Percentiles rank a stretch among this genome's conserved stretches.
Evolutionary conservation across 148 eudicot species (phyloP).

Genomic region (Hydrangea macrophylla): DNA sequence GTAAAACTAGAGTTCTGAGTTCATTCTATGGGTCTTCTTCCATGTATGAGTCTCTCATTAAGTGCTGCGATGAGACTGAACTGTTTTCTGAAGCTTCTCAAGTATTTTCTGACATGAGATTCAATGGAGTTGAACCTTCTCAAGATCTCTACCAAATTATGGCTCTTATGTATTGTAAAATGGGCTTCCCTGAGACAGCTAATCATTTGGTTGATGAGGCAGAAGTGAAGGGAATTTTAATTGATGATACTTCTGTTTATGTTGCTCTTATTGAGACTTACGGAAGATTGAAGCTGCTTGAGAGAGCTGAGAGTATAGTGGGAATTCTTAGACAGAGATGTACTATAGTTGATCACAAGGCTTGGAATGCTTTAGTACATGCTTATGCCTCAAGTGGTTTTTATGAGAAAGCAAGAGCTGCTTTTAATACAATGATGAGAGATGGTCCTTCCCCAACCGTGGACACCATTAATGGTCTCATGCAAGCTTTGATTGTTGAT

Average conservation of each 20-base stretch:
- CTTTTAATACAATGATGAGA: slow-evolving; percentile 95
- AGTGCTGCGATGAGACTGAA: slow-evolving; percentile 63
- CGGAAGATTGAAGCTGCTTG: slow-evolving; percentile 62
- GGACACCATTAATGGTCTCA: slow-evolving; percentile 68
- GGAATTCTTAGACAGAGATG: slow-evolving; percentile 60
- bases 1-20: slow-evolving; percentile 31
- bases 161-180: slow-evolving; percentile 62
- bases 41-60: slow-evolving; percentile 78
- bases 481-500: slow-evolving; percentile 85
- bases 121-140: slow-evolving; percentile 63
- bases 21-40: slow-evolving; percentile 38
- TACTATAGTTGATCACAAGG: slow-evolving; percentile 61
- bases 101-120: slow-evolving; percentile 81
- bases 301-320: slow-evolving; percentile 72
- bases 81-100: slow-evolving; percentile 77
- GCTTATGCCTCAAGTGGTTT: slow-evolving; percentile 74
- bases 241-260: slow-evolving; percentile 47
- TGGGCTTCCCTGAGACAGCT: slow-evolving; percentile 92
- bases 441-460: slow-evolving; percentile 92
- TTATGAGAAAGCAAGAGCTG: slow-evolving; percentile 98
- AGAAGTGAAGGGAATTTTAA: slow-evolving; percentile 40
- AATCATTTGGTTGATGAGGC: slow-evolving; percentile 59
- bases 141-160: slow-evolving; percentile 48
- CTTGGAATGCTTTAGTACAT: slow-evolving; percentile 75
- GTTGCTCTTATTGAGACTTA: slow-evolving; percentile 71